Evolutionary conservation across 768 basidiomycete genomes (phyloP), one percentile per base, ranked within the genome.

Genomic region (Amanita jacksonii): DNA sequence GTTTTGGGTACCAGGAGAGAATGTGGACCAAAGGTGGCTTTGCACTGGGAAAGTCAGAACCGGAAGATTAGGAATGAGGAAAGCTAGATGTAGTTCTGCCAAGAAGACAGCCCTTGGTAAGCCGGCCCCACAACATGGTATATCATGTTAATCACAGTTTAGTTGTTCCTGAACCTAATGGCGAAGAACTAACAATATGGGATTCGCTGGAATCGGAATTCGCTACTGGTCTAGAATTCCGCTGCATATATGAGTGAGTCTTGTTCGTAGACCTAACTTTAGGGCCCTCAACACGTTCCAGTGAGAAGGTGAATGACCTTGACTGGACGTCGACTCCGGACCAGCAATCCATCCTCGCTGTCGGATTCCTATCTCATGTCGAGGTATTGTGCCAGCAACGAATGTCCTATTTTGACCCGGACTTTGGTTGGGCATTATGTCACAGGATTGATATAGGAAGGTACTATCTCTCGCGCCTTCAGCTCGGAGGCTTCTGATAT

Each of bases 141-240:
- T 5, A 41, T 24, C 40, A n/a, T n/a, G n/a, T n/a, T 49, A 41
- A 46, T 41, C 41, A 28, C 45, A 52, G 18, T 33, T 45, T 33
- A 91, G 88, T 90, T 49, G 77, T 82, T 10, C 65, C 72, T 4
- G 58, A 64, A 12, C 53, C 68, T 0, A 73, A 76, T 15, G 83
- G 82, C 0, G 73, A 85, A 47, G 89, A 93, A 56, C 61, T 97
- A 36, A 91, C 90, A 0, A 90, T 98, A 13, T 98, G 94, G 94
- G 91, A 97, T 61, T 96, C 92, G 0, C 84, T 84, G 41, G 86
- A 87, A 60, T 92, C 87, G 13, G 88, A 94, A 60, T 97, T 97
- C 60, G 80, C 89, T 6, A 83, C 85, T 4, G 93, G 93, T 2
- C 66, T 93, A 38, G 93, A 96, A 60, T 85, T 81, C 56, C 69